phyloP scores from a whole-genome alignment of 495 filamentous ascomycete genomes.

The Daldinia loculata region DNA sequence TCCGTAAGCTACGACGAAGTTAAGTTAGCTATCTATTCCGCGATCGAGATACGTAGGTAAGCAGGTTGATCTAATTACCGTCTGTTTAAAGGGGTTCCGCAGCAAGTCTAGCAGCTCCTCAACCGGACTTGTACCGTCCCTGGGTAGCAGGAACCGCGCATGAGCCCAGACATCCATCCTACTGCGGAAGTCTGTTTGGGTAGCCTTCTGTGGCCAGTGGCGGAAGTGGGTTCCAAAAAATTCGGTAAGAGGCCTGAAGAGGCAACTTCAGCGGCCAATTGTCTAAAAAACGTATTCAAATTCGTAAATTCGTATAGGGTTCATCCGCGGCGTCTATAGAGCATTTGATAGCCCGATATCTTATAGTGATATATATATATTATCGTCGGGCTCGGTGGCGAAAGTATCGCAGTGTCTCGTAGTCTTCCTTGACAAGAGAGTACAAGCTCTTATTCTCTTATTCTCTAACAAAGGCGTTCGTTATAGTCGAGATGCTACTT shows the following conservation, averaged over 20 bases:
- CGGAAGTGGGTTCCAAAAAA: conserved; percentile 8
- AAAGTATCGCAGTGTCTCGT: neutral
- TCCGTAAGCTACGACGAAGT: conserved; percentile 45
- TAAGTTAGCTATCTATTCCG: conserved; percentile 16
- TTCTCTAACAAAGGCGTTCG: conserved; percentile 25
- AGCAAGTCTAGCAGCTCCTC: conserved; percentile 54
- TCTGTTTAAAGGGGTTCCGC: conserved; percentile 58
- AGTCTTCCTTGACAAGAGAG: conserved; percentile 7
- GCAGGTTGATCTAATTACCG: conserved; percentile 44
- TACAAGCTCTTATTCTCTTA: conserved; percentile 13
- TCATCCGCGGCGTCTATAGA: conserved; percentile 15
- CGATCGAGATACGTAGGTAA: neutral
- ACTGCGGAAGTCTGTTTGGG: conserved; percentile 14
- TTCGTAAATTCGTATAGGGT: conserved; percentile 6
- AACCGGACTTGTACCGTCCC: conserved; percentile 42
- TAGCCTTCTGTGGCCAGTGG: conserved; percentile 12
- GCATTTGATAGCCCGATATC: neutral
- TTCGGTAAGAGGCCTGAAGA: conserved; percentile 1
- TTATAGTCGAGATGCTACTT: conserved; percentile 6
- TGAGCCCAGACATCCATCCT: conserved; percentile 43
- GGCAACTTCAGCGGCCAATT: conserved; percentile 1
- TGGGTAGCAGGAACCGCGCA: conserved; percentile 28
- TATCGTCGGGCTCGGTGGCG: neutral
- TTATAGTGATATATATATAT: neutral
- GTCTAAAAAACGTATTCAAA: conserved; percentile 7